These are phyloP conservation scores for Filosporella fistucella DNA, from an alignment of 495 filamentous ascomycete genomes.

Conservation along the genomic window DNA sequence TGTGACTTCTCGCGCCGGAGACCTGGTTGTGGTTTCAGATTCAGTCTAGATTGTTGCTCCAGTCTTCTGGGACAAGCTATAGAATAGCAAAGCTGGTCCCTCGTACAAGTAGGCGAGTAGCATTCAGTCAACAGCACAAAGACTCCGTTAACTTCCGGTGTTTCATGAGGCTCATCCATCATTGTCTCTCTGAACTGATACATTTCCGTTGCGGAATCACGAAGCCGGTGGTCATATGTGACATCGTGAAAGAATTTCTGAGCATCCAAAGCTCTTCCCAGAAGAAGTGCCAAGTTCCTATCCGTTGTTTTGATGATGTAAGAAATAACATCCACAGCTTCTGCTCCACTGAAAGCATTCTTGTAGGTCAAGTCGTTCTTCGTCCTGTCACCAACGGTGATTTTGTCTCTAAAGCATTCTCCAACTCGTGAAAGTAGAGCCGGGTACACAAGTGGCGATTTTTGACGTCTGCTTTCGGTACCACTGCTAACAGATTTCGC, in stretches of 20 bases:
- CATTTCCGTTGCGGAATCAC: slow-evolving; percentile 85
- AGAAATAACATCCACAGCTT: slow-evolving; percentile 91
- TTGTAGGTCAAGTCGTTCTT: slow-evolving; percentile 98
- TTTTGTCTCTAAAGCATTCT: slow-evolving; percentile 83
- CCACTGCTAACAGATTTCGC: slow-evolving; percentile 32
- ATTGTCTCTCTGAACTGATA: slow-evolving; percentile 96
- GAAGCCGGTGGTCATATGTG: slow-evolving; percentile 91
- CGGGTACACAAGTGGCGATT: slow-evolving; percentile 79
- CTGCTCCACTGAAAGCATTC: slow-evolving; percentile 88
- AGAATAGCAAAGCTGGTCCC: slow-evolving; percentile 93
- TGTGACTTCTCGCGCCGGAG: slow-evolving; percentile 78
- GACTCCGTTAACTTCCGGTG: slow-evolving; percentile 83
- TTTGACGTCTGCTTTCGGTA: slow-evolving; percentile 23
- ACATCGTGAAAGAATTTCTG: slow-evolving; percentile 99
- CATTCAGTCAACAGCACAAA: slow-evolving; percentile 96
- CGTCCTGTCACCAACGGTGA: slow-evolving; percentile 74
- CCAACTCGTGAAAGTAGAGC: slow-evolving; percentile 88
- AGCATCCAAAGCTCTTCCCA: slow-evolving; percentile 93
- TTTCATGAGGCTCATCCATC: slow-evolving; percentile 74
- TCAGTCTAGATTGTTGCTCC: slow-evolving; percentile 90
- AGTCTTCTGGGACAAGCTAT: slow-evolving; percentile 94
- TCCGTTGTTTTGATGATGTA: slow-evolving; percentile 97
- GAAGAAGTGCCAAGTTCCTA: slow-evolving; percentile 85
- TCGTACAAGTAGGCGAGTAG: slow-evolving; percentile 95
- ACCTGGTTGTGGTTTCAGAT: slow-evolving; percentile 85